Conservation (phyloP, 495 filamentous ascomycete genomes). For the Barbatosphaeria neglecta region DNA sequence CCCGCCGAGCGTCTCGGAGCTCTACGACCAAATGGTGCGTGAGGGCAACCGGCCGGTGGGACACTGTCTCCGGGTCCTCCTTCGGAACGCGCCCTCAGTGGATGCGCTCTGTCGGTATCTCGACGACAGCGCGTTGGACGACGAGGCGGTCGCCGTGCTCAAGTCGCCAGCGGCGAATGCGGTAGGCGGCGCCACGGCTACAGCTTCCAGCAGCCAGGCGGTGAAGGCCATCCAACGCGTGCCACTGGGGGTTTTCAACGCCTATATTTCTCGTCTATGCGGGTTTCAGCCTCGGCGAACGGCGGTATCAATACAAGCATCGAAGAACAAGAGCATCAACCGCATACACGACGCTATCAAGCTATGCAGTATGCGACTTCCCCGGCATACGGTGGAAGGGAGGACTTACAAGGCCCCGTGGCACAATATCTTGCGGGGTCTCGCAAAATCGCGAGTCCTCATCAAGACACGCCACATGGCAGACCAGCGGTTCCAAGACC, state of each 20-base stretch:
- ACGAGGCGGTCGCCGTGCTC: conserved; percentile 3
- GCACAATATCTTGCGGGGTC: conserved; percentile 12
- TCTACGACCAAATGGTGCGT: conserved; percentile 27
- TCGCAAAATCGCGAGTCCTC: conserved; percentile 12
- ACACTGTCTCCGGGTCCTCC: conserved; percentile 19
- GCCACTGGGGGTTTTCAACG: conserved; percentile 17
- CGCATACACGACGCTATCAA: conserved; percentile 16
- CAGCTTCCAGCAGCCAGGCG: neutral
- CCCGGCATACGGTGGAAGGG: conserved; percentile 10
- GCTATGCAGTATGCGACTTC: conserved; percentile 8
- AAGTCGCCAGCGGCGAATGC: neutral
- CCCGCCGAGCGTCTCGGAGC: conserved; percentile 21
- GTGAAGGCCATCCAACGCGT: conserved; percentile 7
- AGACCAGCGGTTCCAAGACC: conserved; percentile 8
- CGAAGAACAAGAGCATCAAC: conserved; percentile 1
- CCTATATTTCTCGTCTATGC: conserved; percentile 30
- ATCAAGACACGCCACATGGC: conserved; percentile 3
- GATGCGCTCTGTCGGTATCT: conserved; percentile 23
- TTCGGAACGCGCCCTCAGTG: conserved; percentile 19
- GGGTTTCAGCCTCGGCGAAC: conserved; percentile 7
- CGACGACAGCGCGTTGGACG: conserved; percentile 15
- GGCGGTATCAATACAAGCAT: neutral
- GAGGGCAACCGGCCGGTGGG: conserved; percentile 22
- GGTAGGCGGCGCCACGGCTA: neutral
- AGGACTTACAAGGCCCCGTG: conserved; percentile 14